Evolutionary conservation across 306 rosid genomes (phyloP).

Genomic region (Macrotyloma uniflorum): DNA sequence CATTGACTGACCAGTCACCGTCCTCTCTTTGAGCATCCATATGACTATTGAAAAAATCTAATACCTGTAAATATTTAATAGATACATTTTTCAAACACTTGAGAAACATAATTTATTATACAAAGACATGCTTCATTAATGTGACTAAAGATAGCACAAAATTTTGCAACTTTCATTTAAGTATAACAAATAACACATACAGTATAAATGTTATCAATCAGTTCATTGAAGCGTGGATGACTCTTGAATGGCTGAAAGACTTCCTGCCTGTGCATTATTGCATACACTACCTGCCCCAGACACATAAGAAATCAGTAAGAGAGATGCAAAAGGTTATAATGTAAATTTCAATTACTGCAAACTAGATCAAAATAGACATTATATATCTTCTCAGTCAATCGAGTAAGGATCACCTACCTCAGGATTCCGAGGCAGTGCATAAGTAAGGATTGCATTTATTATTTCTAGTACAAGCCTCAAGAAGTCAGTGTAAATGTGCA

Average conservation of each 20-base stretch:
- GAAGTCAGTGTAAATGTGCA: conserved; percentile 96
- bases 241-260: conserved; percentile 94
- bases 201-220: conserved; percentile 87
- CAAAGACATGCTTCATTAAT: not conserved
- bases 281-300: conserved; percentile 82
- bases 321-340: not conserved
- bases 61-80: conserved; percentile 61
- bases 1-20: conserved; percentile 93
- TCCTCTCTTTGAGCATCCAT: conserved; percentile 85
- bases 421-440: conserved; percentile 98
- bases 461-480: conserved; percentile 98
- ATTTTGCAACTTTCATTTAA: conserved; percentile 3
- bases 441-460: conserved; percentile 89
- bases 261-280: conserved; percentile 97
- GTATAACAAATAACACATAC: conserved; percentile 50
- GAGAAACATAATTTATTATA: conserved; percentile 3
- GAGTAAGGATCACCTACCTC: conserved; percentile 65
- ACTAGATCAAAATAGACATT: conserved; percentile 21
- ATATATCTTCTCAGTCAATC: conserved; percentile 32
- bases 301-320: conserved; percentile 17
- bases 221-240: conserved; percentile 95
- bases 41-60: conserved; percentile 95
- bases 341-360: conserved; percentile 24
- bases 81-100: conserved; percentile 22
- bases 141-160: conserved; percentile 3